Conservation (phyloP, 768 basidiomycete genomes). For the Clitopilus hobsonii region DNA sequence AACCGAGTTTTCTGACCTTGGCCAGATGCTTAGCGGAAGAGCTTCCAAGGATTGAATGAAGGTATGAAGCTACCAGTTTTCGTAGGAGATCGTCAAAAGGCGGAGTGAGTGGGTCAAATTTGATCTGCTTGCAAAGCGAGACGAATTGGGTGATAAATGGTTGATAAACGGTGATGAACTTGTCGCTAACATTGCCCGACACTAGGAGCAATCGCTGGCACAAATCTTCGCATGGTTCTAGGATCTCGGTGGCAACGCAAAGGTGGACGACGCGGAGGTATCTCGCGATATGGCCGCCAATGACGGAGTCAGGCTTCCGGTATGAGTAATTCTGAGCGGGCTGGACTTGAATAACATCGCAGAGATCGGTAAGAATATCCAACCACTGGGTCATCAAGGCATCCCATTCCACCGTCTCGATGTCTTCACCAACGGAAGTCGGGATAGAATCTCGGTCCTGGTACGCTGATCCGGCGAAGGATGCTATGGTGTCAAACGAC, state of each 20-base stretch:
- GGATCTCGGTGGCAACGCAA: conserved; percentile 14
- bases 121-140: conserved; percentile 10
- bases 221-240: conserved; percentile 12
- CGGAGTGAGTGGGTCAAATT: conserved; percentile 12
- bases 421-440: not conserved
- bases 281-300: conserved; percentile 12
- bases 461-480: conserved; percentile 18
- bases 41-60: conserved; percentile 21
- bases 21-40: conserved; percentile 9
- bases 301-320: not conserved
- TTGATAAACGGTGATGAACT: conserved; percentile 20
- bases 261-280: conserved; percentile 20
- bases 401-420: conserved; percentile 6
- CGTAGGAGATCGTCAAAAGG: conserved; percentile 25
- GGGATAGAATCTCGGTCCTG: conserved; percentile 10
- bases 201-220: conserved; percentile 14
- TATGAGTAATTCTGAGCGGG: conserved; percentile 1
- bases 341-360: conserved; percentile 11
- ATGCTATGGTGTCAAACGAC: conserved; percentile 17
- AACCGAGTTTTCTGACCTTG: conserved; percentile 24
- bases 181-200: conserved; percentile 16
- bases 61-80: conserved; percentile 21
- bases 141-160: conserved; percentile 21
- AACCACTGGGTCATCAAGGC: conserved; percentile 14
- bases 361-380: conserved; percentile 11